Evolutionary conservation across 2,329 filamentous ascomycete genomes (phyloP).

Genomic region (Hypoxylon sp.): DNA sequence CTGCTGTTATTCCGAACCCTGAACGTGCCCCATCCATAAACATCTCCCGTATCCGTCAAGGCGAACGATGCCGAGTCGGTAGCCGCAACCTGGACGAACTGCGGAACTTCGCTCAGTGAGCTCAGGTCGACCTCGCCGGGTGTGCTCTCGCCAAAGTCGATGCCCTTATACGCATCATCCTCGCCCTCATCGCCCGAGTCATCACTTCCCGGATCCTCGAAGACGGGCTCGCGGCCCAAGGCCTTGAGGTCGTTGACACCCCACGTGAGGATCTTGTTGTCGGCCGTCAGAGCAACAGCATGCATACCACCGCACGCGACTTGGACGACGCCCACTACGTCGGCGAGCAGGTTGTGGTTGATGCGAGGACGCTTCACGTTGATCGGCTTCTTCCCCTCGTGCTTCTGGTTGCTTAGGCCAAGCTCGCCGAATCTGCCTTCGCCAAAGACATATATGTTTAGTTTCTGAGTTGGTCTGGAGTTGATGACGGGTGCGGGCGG

Average conservation of each 20-base stretch:
- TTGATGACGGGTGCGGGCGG: background rate
- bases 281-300: slow-evolving; percentile 79
- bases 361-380: slow-evolving; percentile 82
- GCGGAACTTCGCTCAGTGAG: slow-evolving; percentile 50
- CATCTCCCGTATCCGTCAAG: slow-evolving; percentile 79
- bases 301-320: slow-evolving; percentile 88
- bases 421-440: slow-evolving; percentile 87
- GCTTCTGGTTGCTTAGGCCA: slow-evolving; percentile 78
- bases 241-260: slow-evolving; percentile 90
- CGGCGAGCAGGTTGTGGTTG: slow-evolving; percentile 71
- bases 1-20: slow-evolving; percentile 58
- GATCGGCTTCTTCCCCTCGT: slow-evolving; percentile 71
- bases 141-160: slow-evolving; percentile 75
- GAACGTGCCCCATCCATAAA: slow-evolving; percentile 91
- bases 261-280: slow-evolving; percentile 88
- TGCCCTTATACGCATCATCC: slow-evolving; percentile 26
- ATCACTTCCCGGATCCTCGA: slow-evolving; percentile 62
- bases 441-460: slow-evolving; percentile 86
- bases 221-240: slow-evolving; percentile 73
- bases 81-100: slow-evolving; percentile 74
- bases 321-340: slow-evolving; percentile 77
- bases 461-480: slow-evolving; percentile 40
- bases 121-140: slow-evolving; percentile 70
- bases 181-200: slow-evolving; percentile 63
- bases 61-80: slow-evolving; percentile 83